phyloP scores from a whole-genome alignment of 768 basidiomycete genomes.

The Boletus sp. region DNA sequence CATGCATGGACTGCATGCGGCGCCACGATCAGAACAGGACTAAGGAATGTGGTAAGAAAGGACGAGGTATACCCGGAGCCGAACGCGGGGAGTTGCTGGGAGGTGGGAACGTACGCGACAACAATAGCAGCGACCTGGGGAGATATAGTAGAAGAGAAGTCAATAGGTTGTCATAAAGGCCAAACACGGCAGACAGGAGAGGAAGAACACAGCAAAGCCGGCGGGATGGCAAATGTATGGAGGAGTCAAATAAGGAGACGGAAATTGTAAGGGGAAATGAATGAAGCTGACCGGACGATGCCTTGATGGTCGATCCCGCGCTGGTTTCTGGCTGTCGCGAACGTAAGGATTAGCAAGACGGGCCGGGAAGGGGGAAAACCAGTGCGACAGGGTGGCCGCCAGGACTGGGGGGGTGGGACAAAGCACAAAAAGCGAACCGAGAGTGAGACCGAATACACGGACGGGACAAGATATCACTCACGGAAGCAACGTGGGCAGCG shows the following conservation, averaged over 20 bases:
- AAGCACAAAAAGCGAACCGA: neutral
- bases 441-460: neutral
- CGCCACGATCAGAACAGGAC: conserved; percentile 18
- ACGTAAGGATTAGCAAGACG: neutral
- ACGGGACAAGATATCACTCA: conserved; percentile 8
- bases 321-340: neutral
- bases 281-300: conserved; percentile 21
- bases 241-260: conserved; percentile 8
- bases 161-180: conserved; percentile 10
- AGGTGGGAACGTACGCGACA: conserved; percentile 22
- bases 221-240: neutral
- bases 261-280: conserved; percentile 22
- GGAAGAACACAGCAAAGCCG: conserved; percentile 7
- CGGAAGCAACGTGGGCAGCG: conserved; percentile 22
- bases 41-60: conserved; percentile 15
- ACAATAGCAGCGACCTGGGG: conserved; percentile 4
- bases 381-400: neutral
- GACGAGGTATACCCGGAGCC: conserved; percentile 6
- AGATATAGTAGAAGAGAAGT: conserved; percentile 16
- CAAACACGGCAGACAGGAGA: conserved; percentile 10
- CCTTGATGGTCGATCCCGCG: conserved; percentile 23
- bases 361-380: neutral
- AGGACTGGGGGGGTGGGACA: neutral
- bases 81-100: conserved; percentile 5
- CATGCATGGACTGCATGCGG: conserved; percentile 41